These are phyloP conservation scores for Magnusiomyces tetraspermus DNA, from an alignment of 1,139 yeast species.

Conservation along the genomic window DNA sequence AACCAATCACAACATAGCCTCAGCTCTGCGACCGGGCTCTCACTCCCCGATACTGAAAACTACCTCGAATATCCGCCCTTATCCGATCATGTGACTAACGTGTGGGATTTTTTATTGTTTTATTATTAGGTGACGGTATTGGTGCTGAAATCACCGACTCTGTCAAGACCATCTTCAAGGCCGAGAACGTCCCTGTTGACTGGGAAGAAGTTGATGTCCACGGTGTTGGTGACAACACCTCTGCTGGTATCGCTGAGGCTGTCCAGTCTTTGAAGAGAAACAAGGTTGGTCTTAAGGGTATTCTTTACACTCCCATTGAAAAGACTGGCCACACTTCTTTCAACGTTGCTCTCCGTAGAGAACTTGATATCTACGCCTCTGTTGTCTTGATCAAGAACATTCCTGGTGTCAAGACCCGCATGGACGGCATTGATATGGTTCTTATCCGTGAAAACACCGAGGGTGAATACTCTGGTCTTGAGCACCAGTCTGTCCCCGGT, in stretches of 20 bases:
- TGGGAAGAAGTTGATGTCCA: constrained; percentile 89
- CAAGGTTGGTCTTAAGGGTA: constrained; percentile 95
- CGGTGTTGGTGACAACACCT: constrained; percentile 47
- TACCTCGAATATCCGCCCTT: too few relatives aligned
- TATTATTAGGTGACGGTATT: constrained; percentile 65
- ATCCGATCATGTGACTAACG: too few relatives aligned
- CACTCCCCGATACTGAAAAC: too few relatives aligned
- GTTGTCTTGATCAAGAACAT: constrained; percentile 86
- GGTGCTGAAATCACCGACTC: constrained; percentile 95
- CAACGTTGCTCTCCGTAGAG: constrained; percentile 94
- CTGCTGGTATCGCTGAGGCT: constrained; percentile 72
- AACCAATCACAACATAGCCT: too few relatives aligned
- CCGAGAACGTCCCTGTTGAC: constrained; percentile 81
- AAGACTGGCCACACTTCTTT: constrained; percentile 68
- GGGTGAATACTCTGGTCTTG: constrained; percentile 98
- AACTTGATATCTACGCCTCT: constrained; percentile 90
- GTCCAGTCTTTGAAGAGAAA: constrained; percentile 89
- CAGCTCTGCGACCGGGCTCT: too few relatives aligned
- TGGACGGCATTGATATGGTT: constrained; percentile 82
- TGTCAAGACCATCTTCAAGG: constrained; percentile 79
- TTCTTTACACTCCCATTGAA: constrained; percentile 80
- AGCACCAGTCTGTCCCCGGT: constrained; percentile 96
- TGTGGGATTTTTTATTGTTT: constrained; percentile 1
- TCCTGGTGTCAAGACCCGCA: constrained; percentile 88
- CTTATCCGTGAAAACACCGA: constrained; percentile 95